phyloP scores from a whole-genome alignment of 768 basidiomycete species.

The Psilocybe subaeruginosa region DNA sequence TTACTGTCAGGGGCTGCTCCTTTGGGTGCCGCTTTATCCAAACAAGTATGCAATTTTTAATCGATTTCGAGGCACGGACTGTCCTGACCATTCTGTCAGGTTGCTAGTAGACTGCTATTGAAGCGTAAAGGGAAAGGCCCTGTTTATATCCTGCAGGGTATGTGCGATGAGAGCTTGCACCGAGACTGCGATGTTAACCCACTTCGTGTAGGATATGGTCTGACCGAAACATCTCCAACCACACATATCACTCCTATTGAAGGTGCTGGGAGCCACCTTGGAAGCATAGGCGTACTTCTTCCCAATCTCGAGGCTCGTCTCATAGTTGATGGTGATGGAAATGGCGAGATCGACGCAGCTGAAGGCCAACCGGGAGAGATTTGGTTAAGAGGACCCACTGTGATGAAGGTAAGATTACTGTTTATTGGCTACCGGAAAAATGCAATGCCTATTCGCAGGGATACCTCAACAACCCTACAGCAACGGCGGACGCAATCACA shows the following conservation, averaged over 20 bases:
- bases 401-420: constrained; percentile 67
- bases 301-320: constrained; percentile 80
- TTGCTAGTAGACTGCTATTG: constrained; percentile 36
- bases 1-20: constrained; percentile 84
- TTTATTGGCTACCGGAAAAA: not conserved
- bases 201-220: constrained; percentile 59
- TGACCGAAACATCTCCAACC: constrained; percentile 84
- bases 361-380: constrained; percentile 74
- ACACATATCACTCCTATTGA: constrained; percentile 55
- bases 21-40: constrained; percentile 63
- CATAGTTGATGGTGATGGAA: constrained; percentile 62
- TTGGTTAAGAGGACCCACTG: constrained; percentile 75
- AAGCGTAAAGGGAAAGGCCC: constrained; percentile 43
- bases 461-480: constrained; percentile 72
- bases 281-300: constrained; percentile 69
- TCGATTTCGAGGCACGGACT: not conserved
- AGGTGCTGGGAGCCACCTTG: constrained; percentile 51
- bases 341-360: constrained; percentile 47
- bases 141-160: constrained; percentile 56
- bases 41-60: constrained; percentile 37
- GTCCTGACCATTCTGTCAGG: constrained; percentile 22
- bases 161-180: not conserved
- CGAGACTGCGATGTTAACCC: not conserved
- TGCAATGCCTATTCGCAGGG: constrained; percentile 43
- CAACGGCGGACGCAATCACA: constrained; percentile 72